Conservation (phyloP, 176 grass and related monocot species). For the Poa pratensis region DNA sequence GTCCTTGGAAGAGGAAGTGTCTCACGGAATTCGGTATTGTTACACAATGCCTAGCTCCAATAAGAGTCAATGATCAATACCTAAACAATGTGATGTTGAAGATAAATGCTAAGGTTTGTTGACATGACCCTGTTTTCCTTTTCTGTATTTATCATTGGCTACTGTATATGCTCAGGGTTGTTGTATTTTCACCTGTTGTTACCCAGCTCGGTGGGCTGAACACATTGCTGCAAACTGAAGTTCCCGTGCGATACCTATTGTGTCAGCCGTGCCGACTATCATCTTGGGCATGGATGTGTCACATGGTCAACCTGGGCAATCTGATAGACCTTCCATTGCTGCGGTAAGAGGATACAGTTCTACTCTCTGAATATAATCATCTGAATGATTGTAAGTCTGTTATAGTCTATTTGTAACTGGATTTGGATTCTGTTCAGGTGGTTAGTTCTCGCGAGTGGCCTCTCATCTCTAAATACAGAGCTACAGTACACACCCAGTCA, state of each 20-base stretch:
- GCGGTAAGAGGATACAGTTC: conserved; percentile 52
- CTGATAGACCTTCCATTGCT: conserved; percentile 86
- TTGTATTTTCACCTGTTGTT: not conserved
- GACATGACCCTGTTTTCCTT: not conserved
- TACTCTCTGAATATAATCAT: not conserved
- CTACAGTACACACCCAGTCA: conserved; percentile 77
- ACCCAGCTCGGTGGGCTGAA: conserved; percentile 85
- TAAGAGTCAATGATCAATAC: conserved; percentile 81
- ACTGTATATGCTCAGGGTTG: not conserved
- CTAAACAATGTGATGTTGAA: conserved; percentile 80
- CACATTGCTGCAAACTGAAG: conserved; percentile 72
- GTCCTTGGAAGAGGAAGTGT: conserved; percentile 91
- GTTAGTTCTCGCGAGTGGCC: conserved; percentile 88
- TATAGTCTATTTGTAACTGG: not conserved
- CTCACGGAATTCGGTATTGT: conserved; percentile 84
- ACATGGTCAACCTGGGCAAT: conserved; percentile 80
- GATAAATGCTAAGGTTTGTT: conserved; percentile 84
- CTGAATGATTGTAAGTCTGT: not conserved
- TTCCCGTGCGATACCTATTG: conserved; percentile 54
- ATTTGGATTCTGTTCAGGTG: conserved; percentile 55
- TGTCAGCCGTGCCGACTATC: conserved; percentile 69
- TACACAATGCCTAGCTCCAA: conserved; percentile 83
- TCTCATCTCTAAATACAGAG: conserved; percentile 81
- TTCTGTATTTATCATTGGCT: conserved; percentile 25
- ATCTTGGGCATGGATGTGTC: conserved; percentile 96